Evolutionary conservation across 345 rosid genomes (phyloP).

Genomic region (Ailanthus altissimus): DNA sequence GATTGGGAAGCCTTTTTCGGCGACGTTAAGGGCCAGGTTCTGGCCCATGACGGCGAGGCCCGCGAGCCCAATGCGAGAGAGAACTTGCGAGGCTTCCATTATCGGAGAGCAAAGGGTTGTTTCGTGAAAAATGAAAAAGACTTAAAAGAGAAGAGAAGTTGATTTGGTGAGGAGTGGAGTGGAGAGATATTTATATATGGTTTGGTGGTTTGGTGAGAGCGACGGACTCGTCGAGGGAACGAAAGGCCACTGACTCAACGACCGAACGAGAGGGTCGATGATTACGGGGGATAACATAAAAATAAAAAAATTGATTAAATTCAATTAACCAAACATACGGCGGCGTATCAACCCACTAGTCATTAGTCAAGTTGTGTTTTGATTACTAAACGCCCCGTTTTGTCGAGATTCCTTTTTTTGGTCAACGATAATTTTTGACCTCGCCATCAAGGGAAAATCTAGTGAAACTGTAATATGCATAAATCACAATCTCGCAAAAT

Average conservation of each 20-base stretch:
- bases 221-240: slow-evolving; percentile 79
- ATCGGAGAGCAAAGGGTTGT: background rate
- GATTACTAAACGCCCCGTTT: too few relatives aligned
- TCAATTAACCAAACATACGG: background rate
- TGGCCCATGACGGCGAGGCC: slow-evolving; percentile 99
- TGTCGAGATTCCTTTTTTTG: too few relatives aligned
- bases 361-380: too few relatives aligned
- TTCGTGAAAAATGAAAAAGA: background rate
- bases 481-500: too few relatives aligned
- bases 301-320: background rate
- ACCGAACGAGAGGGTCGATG: slow-evolving; percentile 38
- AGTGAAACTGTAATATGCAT: too few relatives aligned
- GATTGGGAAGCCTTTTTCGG: slow-evolving; percentile 93
- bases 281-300: slow-evolving; percentile 19
- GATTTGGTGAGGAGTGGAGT: background rate
- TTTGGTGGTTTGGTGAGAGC: background rate
- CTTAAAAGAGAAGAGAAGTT: background rate
- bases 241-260: slow-evolving; percentile 45
- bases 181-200: background rate
- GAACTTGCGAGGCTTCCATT: slow-evolving; percentile 64
- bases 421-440: too few relatives aligned
- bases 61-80: slow-evolving; percentile 86
- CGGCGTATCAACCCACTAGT: background rate
- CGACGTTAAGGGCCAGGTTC: slow-evolving; percentile 87
- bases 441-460: too few relatives aligned